These are phyloP conservation scores for Cutaneotrichosporon sp. DNA, from an alignment of 1,284 basidiomycete genomes.

Conservation along the genomic window DNA sequence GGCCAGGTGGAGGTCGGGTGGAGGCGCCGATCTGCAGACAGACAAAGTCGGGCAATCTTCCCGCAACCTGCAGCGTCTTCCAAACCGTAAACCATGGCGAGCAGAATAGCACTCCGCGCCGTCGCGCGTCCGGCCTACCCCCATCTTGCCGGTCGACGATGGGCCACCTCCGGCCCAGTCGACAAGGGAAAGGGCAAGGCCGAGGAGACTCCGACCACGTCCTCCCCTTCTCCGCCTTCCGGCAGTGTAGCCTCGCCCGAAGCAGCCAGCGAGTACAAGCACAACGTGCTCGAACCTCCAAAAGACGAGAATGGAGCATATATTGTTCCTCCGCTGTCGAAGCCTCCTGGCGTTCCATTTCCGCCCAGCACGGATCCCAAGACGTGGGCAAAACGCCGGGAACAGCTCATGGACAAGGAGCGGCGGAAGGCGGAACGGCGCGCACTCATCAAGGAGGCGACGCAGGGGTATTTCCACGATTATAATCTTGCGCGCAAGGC, in stretches of 20 bases:
- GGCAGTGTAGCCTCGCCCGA: not conserved
- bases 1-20: not conserved
- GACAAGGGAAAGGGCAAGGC: not conserved
- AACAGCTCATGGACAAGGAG: conserved; percentile 68
- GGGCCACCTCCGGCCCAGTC: too few relatives aligned
- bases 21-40: conserved; percentile 2
- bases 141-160: too few relatives aligned
- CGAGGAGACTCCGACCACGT: not conserved
- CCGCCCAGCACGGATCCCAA: conserved; percentile 57
- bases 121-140: not conserved
- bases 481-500: conserved; percentile 67
- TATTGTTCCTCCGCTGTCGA: conserved; percentile 32
- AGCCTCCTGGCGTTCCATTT: conserved; percentile 68
- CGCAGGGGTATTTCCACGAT: conserved; percentile 87
- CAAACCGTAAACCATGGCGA: not conserved
- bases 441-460: conserved; percentile 79
- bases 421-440: conserved; percentile 65
- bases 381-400: conserved; percentile 63
- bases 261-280: not conserved
- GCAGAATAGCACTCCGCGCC: not conserved
- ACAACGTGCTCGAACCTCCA: not conserved
- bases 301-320: conserved; percentile 13
- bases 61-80: not conserved
- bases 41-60: not conserved
- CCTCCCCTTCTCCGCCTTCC: not conserved